Percentiles rank a stretch among this genome's conserved stretches.
Evolutionary conservation across 176 grass and related monocot genomes (phyloP).

Genomic region (Paspalum notatum): DNA sequence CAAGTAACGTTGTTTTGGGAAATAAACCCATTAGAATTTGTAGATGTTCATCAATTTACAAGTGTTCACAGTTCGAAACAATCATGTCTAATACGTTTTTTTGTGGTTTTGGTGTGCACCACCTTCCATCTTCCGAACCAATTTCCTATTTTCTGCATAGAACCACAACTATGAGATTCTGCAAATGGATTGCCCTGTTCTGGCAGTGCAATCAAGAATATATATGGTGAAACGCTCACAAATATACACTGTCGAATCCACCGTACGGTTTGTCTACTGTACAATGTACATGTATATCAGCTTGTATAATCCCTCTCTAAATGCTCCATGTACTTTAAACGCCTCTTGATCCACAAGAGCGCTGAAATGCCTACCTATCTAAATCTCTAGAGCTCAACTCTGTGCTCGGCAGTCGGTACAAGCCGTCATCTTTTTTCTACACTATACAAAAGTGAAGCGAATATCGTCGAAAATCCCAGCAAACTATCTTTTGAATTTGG

Average conservation of each 20-base stretch:
- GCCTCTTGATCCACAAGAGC: conserved; percentile 16
- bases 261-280: not conserved
- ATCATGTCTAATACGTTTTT: not conserved
- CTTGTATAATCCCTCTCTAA: conserved; percentile 14
- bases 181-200: not conserved
- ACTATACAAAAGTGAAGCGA: conserved; percentile 33
- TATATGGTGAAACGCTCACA: not conserved
- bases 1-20: not conserved
- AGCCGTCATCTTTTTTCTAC: conserved; percentile 16
- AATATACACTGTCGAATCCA: not conserved
- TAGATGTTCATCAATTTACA: not conserved
- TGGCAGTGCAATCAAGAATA: not conserved
- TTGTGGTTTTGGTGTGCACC: not conserved
- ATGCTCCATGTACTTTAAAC: not conserved
- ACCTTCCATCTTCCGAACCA: not conserved
- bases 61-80: not conserved
- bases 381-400: conserved; percentile 35
- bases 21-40: not conserved
- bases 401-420: conserved; percentile 4
- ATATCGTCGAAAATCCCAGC: not conserved
- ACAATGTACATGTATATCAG: conserved; percentile 8
- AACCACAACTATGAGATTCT: too few species aligned
- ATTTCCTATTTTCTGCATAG: conserved; percentile 2
- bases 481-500: not conserved
- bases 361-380: conserved; percentile 53